Evolutionary conservation across 306 rosid genomes (phyloP), one percentile per base, ranked within the genome.

Genomic region (Quillaja saponaria): DNA sequence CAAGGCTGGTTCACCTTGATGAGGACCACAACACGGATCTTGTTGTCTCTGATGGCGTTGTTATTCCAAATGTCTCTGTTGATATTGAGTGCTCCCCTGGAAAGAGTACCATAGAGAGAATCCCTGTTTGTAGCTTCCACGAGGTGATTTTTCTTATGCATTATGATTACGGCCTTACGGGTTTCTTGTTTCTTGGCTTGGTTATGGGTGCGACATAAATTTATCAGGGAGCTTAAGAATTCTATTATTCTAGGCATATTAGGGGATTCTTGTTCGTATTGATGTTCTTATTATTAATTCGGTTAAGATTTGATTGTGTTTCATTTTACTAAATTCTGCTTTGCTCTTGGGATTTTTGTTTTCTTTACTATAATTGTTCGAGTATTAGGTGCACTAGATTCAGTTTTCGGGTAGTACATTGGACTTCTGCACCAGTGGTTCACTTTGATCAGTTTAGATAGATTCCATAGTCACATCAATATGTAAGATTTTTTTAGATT

Each of bases 1-100:
- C 91, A 8, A 85, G 88, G 76, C 88, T 88, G 25, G 82, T 88
- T 70, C 79, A 58, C 16, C 79, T 91, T 48, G 87, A 87, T 61
- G 82, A 91, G 44, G 71, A 51, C 19, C 74, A 41, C 1, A 72
- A 13, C 20, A 77, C 66, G 81, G 95, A 91, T 85, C 97, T 91
- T 61, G 67, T 46, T 56, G 48, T 80, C 42, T 68, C 86, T 10
- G 73, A 69, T 47, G 84, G 81, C 0, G 55, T 82, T 61, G 59
- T 82, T 60, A 76, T 85, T 21, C 95, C 86, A 13, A 73, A 78
- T 76, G 91, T 91, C 52, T 84, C 96, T 65, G 58, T 52, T 25
- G 85, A 88, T 52, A 79, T 88, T 77, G 81, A 67, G 55, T 79
- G 81, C 67, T 77, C 84, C 15, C 62, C 4, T 8, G 87, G 79